Conservation (phyloP, 2,329 filamentous ascomycete genomes). For the Sporothrix pseudoabietina region DNA sequence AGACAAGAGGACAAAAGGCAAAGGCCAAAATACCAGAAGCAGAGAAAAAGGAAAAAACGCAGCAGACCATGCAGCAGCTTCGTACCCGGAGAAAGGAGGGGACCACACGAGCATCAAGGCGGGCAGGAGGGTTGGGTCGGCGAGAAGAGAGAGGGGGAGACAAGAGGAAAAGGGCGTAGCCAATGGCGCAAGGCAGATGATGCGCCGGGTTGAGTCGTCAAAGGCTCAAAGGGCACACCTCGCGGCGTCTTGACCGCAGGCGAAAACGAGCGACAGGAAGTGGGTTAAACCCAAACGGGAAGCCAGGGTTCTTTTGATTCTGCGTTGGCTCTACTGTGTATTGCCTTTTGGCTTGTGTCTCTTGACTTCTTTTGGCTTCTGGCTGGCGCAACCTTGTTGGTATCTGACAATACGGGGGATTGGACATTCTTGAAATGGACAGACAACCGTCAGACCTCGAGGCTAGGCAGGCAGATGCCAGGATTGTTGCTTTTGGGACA, state of each 20-base stretch:
- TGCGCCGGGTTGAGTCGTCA: constrained; percentile 24
- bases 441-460: not conserved
- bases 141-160: not conserved
- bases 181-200: constrained; percentile 30
- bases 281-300: constrained; percentile 28
- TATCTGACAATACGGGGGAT: not conserved
- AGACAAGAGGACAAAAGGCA: not conserved
- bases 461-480: not conserved
- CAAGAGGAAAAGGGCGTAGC: constrained; percentile 3
- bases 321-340: not conserved
- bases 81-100: not conserved
- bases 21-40: not conserved
- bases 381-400: constrained; percentile 17
- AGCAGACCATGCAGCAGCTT: not conserved
- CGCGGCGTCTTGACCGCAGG: constrained; percentile 14
- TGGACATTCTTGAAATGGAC: constrained; percentile 7
- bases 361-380: not conserved
- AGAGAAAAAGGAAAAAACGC: not conserved
- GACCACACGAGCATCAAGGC: not conserved
- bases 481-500: constrained; percentile 3
- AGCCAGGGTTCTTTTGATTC: constrained; percentile 7
- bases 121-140: not conserved
- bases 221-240: constrained; percentile 14
- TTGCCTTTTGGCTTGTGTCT: not conserved
- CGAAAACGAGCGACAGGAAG: constrained; percentile 18